Evolutionary conservation across 306 rosid genomes (phyloP).

Genomic region (Echinosophora koreensis): DNA sequence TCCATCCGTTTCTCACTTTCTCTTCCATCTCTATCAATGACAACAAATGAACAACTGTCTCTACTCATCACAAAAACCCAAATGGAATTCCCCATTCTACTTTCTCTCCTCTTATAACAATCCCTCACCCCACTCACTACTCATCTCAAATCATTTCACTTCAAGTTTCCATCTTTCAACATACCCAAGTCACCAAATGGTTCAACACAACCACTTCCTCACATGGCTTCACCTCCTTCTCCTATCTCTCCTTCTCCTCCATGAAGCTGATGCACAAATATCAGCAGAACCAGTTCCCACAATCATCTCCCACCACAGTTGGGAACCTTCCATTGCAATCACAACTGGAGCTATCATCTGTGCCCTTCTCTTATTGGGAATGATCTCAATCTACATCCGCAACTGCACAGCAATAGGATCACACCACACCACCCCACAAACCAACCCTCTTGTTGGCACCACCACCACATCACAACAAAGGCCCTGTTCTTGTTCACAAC

Average conservation of each 20-base stretch:
- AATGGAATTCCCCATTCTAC: conserved; percentile 1
- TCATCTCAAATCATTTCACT: background rate
- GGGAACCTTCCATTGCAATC: conserved; percentile 62
- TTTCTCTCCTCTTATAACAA: conserved; percentile 21
- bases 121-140: background rate
- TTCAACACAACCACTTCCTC: conserved; percentile 20
- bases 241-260: background rate
- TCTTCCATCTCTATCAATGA: background rate
- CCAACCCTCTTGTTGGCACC: background rate
- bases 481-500: conserved; percentile 39
- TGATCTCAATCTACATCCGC: conserved; percentile 50
- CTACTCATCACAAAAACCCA: background rate
- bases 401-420: conserved; percentile 23
- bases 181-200: conserved; percentile 26
- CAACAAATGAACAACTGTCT: conserved; percentile 16
- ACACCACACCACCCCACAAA: conserved; percentile 2
- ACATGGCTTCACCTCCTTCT: conserved; percentile 20
- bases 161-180: background rate
- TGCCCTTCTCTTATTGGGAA: conserved; percentile 47
- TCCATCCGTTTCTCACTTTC: background rate
- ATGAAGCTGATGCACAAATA: conserved; percentile 54
- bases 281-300: conserved; percentile 46
- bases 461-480: background rate
- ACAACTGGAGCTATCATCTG: conserved; percentile 46
- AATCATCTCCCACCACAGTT: conserved; percentile 34